These are phyloP conservation scores for Acrocalymma vagum DNA, from an alignment of 2,329 filamentous ascomycete genomes.

Conservation along the genomic window DNA sequence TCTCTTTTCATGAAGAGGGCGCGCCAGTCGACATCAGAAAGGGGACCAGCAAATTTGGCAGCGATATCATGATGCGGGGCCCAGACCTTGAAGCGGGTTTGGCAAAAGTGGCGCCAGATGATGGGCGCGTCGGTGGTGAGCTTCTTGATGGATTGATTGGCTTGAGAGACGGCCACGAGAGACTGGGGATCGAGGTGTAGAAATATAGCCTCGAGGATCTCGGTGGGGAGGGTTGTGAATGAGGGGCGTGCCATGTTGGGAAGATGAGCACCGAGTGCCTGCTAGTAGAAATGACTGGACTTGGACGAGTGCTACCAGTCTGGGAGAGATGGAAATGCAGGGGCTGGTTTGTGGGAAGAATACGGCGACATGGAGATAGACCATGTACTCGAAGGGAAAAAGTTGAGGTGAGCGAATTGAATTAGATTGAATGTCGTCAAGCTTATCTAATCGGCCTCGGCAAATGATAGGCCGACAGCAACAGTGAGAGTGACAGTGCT, in stretches of 20 bases:
- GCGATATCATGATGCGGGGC: constrained; percentile 54
- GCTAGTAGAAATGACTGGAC: too few relatives aligned
- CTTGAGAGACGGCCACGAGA: constrained; percentile 62
- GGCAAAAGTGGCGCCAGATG: constrained; percentile 83
- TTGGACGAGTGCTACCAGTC: too few relatives aligned
- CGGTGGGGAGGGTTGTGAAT: constrained; percentile 71
- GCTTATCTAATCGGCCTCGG: constrained; percentile 18
- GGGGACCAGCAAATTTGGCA: constrained; percentile 50
- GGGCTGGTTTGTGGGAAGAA: too few relatives aligned
- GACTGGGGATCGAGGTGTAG: constrained; percentile 64
- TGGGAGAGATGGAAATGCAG: too few relatives aligned
- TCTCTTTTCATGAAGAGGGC: constrained; percentile 48
- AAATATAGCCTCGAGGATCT: constrained; percentile 84
- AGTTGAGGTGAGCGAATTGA: too few relatives aligned
- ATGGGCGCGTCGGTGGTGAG: constrained; percentile 75
- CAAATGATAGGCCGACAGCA: too few relatives aligned
- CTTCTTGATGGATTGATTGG: constrained; percentile 70
- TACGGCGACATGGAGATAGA: neutral
- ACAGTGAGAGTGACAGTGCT: too few relatives aligned
- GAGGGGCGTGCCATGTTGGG: constrained; percentile 25
- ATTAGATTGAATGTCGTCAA: constrained; percentile 31
- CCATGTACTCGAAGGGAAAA: neutral
- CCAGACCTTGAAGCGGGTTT: constrained; percentile 77
- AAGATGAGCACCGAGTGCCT: too few relatives aligned
- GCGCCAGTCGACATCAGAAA: constrained; percentile 77